Evolutionary conservation across 1,139 yeast species (phyloP), one percentile per base, ranked within the genome.

Genomic region (Blastobotrys apis): DNA sequence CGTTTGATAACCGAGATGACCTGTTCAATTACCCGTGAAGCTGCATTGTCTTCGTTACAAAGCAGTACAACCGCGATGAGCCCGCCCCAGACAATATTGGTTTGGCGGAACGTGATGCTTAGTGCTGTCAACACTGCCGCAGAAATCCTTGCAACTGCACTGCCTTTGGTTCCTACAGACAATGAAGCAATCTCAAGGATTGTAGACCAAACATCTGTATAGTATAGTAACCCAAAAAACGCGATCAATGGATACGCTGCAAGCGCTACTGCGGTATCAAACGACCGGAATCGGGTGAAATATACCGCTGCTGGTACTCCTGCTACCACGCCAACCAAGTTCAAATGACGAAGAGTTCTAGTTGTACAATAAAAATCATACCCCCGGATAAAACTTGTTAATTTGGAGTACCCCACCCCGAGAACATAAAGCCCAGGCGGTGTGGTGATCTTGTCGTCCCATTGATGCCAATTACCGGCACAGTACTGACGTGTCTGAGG

Each of bases 381-480:
- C 23, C 41, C 33, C 15, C 31, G 16, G 30, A 41, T 5, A 20
- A 41, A 16, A 5, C 58, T 54, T 33, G 69, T 34, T 1, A 65
- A 21, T 48, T 72, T 64, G 38, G 74, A 62, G 57, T 72, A 78
- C 4, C 65, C 43, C 51, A 73, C 74, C 1, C 90, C 94, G 9
- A 88, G 57, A 8, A 74, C 52, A 58, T 92, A 92, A 30, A 92
- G 67, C 0, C 98, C 99, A 1, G 98, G 98, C 1, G 98, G 98
- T 0, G 98, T 92, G 2, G 98, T 92, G 60, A 94, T 87, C 60
- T 90, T 92, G 29, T 80, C 73, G 62, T 92, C 92, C 97, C 97
- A 92, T 1, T 68, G 58, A 12, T 52, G 49, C 66, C 81, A 87
- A 39, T 77, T 68, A 10, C 82, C 82, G 1, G 64, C 55, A 50